These are phyloP conservation scores for Phytophthora multivora DNA, from an alignment of 352 stramenopile species.

Conservation along the genomic window DNA sequence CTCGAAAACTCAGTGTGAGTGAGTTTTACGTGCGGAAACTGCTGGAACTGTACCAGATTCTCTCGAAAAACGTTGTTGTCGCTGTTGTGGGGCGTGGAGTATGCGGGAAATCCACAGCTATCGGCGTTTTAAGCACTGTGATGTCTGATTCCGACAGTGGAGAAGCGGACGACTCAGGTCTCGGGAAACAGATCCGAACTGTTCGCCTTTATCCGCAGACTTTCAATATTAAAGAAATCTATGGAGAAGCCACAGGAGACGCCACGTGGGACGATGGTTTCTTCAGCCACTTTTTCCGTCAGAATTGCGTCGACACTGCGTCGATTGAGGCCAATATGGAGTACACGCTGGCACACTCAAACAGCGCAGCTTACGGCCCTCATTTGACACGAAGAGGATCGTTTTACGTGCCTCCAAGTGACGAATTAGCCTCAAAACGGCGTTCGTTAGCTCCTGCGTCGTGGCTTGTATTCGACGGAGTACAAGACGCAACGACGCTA, in stretches of 20 bases:
- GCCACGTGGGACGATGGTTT: conserved; percentile 63
- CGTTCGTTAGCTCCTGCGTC: conserved; percentile 33
- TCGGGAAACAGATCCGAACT: conserved; percentile 27
- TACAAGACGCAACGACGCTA: conserved; percentile 32
- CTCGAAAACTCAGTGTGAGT: conserved; percentile 34
- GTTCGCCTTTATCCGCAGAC: conserved; percentile 50
- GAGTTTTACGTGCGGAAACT: conserved; percentile 63
- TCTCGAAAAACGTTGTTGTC: conserved; percentile 40
- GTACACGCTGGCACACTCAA: conserved; percentile 1
- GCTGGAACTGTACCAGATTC: conserved; percentile 61
- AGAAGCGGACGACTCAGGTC: neutral
- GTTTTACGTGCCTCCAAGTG: neutral
- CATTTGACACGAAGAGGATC: conserved; percentile 8
- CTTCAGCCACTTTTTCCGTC: conserved; percentile 59
- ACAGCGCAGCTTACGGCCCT: too few species aligned
- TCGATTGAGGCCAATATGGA: conserved; percentile 15
- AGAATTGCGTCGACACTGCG: conserved; percentile 39
- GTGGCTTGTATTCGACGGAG: conserved; percentile 74
- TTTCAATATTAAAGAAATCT: conserved; percentile 53
- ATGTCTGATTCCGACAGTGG: conserved; percentile 10
- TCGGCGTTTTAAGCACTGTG: conserved; percentile 46
- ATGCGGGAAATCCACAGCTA: conserved; percentile 66
- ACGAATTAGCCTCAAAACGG: conserved; percentile 2
- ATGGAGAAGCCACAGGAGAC: conserved; percentile 52
- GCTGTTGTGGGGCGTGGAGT: conserved; percentile 54